Evolutionary conservation across 1,284 basidiomycete genomes (phyloP).

Genomic region (Ustilago trichophora): DNA sequence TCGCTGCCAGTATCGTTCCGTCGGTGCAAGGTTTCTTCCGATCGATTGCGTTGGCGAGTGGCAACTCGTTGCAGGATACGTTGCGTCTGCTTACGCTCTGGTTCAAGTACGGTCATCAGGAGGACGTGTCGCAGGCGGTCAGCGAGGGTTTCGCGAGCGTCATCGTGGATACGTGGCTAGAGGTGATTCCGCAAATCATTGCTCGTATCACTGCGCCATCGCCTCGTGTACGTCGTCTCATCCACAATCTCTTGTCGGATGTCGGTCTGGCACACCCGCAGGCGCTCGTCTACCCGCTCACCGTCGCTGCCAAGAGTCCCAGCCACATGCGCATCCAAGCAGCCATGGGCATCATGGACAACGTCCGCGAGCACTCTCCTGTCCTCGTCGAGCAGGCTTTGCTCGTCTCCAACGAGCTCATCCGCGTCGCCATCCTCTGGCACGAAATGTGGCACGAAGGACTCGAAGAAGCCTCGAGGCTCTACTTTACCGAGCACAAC

Average conservation of each 20-base stretch:
- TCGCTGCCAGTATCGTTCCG: conserved; percentile 88
- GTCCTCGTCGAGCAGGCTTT: conserved; percentile 90
- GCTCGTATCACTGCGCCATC: conserved; percentile 97
- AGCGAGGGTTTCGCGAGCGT: conserved; percentile 86
- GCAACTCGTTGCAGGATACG: conserved; percentile 94
- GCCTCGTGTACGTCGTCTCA: conserved; percentile 84
- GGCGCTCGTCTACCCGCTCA: conserved; percentile 96
- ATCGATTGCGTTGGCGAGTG: conserved; percentile 85
- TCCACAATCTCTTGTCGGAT: conserved; percentile 87
- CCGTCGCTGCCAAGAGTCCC: conserved; percentile 96
- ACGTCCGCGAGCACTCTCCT: conserved; percentile 91
- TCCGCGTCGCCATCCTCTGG: conserved; percentile 97
- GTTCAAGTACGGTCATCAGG: conserved; percentile 96
- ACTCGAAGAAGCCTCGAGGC: conserved; percentile 93
- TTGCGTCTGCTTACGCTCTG: conserved; percentile 91
- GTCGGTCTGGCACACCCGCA: conserved; percentile 97
- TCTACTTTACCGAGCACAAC: conserved; percentile 98
- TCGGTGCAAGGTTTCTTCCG: conserved; percentile 95
- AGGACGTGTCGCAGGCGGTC: conserved; percentile 90
- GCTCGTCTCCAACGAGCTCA: conserved; percentile 91
- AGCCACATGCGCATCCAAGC: conserved; percentile 83
- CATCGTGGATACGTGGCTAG: conserved; percentile 97
- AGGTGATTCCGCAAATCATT: conserved; percentile 99
- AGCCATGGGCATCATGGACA: conserved; percentile 87
- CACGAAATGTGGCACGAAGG: conserved; percentile 99